phyloP scores from a whole-genome alignment of 129 eudicot genomes.

The Flaveria trinervia region DNA sequence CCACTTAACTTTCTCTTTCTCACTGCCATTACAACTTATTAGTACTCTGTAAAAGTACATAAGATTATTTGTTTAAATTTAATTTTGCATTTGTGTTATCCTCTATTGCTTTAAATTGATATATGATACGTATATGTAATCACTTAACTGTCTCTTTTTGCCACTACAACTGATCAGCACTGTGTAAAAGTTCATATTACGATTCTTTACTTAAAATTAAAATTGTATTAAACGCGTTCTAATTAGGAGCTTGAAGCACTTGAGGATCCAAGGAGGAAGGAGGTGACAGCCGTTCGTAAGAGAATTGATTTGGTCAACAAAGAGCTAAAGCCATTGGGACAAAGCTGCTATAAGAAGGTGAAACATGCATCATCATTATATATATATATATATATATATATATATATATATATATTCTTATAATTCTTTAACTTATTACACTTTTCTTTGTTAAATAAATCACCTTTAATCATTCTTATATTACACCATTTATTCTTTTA shows the following conservation, averaged over 20 bases:
- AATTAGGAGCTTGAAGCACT: conserved; percentile 67
- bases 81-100: background rate
- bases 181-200: too few relatives aligned
- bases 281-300: conserved; percentile 59
- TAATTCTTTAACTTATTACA: conserved; percentile 20
- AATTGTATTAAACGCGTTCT: background rate
- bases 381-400: too few relatives aligned
- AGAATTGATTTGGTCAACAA: conserved; percentile 63
- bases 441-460: conserved; percentile 21
- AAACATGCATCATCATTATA: conserved; percentile 31
- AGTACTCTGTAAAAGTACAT: background rate
- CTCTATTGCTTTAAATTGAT: too few relatives aligned
- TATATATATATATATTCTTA: too few relatives aligned
- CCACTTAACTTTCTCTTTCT: background rate
- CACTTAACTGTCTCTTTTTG: background rate
- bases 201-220: background rate
- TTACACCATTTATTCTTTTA: conserved; percentile 15
- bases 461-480: conserved; percentile 20
- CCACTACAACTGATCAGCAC: background rate
- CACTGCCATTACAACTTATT: background rate
- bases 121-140: too few relatives aligned
- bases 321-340: conserved; percentile 72
- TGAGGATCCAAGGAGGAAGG: conserved; percentile 85
- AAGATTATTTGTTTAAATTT: too few relatives aligned
- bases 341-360: conserved; percentile 80